These are phyloP conservation scores for Boletus hoseneyae DNA, from an alignment of 1,284 basidiomycete genomes.

Conservation along the genomic window DNA sequence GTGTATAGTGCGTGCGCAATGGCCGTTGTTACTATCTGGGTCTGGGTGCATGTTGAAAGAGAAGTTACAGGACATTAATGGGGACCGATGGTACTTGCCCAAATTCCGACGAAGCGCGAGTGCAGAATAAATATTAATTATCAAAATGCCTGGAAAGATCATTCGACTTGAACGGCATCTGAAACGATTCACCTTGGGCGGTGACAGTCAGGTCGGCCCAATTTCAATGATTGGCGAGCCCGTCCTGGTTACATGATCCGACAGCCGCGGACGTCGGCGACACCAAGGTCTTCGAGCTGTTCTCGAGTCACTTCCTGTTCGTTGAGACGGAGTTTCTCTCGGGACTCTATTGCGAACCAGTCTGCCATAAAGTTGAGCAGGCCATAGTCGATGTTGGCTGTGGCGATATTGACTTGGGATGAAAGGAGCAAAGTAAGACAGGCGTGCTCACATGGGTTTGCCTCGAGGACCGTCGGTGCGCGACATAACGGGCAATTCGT, in stretches of 20 bases:
- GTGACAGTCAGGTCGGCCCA: background rate
- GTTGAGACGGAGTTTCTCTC: conserved; percentile 74
- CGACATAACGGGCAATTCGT: conserved; percentile 87
- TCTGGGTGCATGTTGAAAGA: too few relatives aligned
- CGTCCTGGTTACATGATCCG: conserved; percentile 32
- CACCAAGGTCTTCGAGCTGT: conserved; percentile 62
- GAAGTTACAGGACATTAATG: too few relatives aligned
- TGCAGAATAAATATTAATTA: background rate
- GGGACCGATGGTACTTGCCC: too few relatives aligned
- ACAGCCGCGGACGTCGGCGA: conserved; percentile 38
- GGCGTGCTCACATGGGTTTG: conserved; percentile 54
- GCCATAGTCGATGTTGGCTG: conserved; percentile 80
- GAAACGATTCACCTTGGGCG: background rate
- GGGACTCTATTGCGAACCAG: conserved; percentile 90
- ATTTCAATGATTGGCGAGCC: background rate
- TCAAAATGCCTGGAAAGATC: background rate
- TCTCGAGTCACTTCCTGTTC: conserved; percentile 75
- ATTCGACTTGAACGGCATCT: background rate
- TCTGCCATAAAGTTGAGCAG: conserved; percentile 84
- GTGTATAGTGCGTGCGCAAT: background rate
- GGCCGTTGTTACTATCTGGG: too few relatives aligned
- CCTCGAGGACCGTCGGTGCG: conserved; percentile 68
- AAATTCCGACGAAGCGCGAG: background rate
- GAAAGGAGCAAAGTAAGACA: background rate
- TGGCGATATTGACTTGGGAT: background rate